These are phyloP conservation scores for Cyberlindnera samutprakarnensis DNA, from an alignment of 805 yeast species.

Conservation along the genomic window DNA sequence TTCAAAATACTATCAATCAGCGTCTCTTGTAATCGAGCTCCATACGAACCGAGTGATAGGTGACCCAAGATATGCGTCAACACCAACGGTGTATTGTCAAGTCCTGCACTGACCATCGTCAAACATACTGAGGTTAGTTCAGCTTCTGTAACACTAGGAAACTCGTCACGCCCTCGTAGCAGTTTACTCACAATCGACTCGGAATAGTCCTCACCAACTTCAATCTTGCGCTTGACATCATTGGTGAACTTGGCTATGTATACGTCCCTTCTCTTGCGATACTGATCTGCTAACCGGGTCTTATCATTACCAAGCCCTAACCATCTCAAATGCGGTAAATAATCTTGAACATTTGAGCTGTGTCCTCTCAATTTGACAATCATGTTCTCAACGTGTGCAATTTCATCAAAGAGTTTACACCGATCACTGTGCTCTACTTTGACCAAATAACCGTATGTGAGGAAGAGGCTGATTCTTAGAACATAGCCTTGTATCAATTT, in stretches of 20 bases:
- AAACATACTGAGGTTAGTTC: constrained; percentile 57
- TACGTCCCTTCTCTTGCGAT: constrained; percentile 35
- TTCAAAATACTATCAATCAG: constrained; percentile 36
- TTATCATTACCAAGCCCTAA: constrained; percentile 6
- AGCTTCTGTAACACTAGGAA: constrained; percentile 21
- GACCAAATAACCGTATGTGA: constrained; percentile 46
- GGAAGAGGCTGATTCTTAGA: constrained; percentile 38
- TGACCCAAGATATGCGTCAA: constrained; percentile 56
- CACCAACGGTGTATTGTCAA: constrained; percentile 64
- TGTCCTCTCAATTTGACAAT: constrained; percentile 54
- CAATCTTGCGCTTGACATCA: constrained; percentile 22
- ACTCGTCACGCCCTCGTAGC: constrained; percentile 7
- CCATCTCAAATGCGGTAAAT: constrained; percentile 37
- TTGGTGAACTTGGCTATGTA: constrained; percentile 37
- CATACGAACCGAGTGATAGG: constrained; percentile 35
- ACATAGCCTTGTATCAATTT: constrained; percentile 41
- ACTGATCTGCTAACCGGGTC: constrained; percentile 21
- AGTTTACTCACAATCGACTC: constrained; percentile 29
- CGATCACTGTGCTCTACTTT: constrained; percentile 32
- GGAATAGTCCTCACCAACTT: constrained; percentile 19
- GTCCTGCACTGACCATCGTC: constrained; percentile 74
- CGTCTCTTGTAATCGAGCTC: constrained; percentile 32
- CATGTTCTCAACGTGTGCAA: constrained; percentile 46
- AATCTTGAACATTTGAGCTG: constrained; percentile 47
- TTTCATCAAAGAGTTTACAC: constrained; percentile 37